Evolutionary conservation across 1,284 basidiomycete species (phyloP).

Genomic region (Rhizoctonia solani): DNA sequence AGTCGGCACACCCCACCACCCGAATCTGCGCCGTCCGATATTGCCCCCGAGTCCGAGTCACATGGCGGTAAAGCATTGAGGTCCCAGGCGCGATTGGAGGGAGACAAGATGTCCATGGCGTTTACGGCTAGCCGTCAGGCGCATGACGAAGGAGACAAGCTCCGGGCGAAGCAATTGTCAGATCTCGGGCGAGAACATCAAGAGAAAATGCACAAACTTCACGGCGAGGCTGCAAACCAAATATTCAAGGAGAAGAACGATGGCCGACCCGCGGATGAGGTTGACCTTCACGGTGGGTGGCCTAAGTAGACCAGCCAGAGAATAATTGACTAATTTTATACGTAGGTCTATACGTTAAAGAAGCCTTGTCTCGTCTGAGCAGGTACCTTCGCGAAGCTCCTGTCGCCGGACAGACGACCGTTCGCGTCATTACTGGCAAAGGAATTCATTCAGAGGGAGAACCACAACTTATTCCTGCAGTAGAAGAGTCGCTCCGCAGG

Average conservation of each 20-base stretch:
- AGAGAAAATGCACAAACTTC: conserved; percentile 75
- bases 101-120: conserved; percentile 60
- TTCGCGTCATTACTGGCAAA: conserved; percentile 82
- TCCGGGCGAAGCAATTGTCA: conserved; percentile 79
- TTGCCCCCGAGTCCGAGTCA: conserved; percentile 16
- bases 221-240: conserved; percentile 85
- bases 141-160: conserved; percentile 72
- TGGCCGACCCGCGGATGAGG: conserved; percentile 57
- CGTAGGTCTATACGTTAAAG: conserved; percentile 80
- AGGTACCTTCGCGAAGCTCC: conserved; percentile 69
- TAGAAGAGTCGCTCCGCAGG: conserved; percentile 85
- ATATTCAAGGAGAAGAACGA: conserved; percentile 63
- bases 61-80: conserved; percentile 53
- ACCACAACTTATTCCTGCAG: conserved; percentile 90
- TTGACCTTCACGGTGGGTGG: conserved; percentile 66
- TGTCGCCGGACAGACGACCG: conserved; percentile 61
- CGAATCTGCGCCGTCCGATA: conserved; percentile 19
- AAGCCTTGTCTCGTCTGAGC: conserved; percentile 75
- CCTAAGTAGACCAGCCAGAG: too few relatives aligned
- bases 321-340: neutral
- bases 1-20: conserved; percentile 25
- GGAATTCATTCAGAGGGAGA: conserved; percentile 84
- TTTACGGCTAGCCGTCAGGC: conserved; percentile 70
- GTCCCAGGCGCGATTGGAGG: conserved; percentile 49
- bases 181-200: conserved; percentile 83